Base-by-base conservation (phyloP, 768 basidiomycete species). In the Tricholoma saponaceum region DNA sequence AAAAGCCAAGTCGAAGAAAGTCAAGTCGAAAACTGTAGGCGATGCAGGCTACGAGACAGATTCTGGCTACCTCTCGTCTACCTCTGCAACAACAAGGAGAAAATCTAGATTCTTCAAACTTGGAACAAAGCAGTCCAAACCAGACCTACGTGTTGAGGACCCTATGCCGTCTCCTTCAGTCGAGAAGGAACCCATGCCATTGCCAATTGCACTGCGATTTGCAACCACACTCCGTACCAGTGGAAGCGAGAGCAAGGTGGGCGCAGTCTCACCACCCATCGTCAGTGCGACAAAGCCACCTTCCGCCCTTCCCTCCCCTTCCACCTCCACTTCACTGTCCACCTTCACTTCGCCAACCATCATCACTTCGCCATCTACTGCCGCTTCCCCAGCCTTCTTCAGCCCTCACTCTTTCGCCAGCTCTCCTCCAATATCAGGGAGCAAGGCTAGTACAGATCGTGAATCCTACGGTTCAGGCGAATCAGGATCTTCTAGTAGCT, bases 171-270 rank as follows among this genome's bases (percentile, higher is more conserved):
- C 69, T 13, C 33, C 56, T 10, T 28, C 54, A 6, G 51, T 60
- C 16, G 66, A 66, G 22, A 71, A 63, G 50, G 71, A 71, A 37
- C 62, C 68, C 1, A 64, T 76, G 30, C 64, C 70, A 7, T 71
- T 81, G 20, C 80, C 81, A 22, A 81, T 82, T 55, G 80, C 80
- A 3, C 75, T 71, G 16, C 69, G 70, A 57, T 83, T 81, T 60
- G 80, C 76, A 10, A 79, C 75, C 1, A 73, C 74, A 5, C 54
- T 71, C 22, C 61, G 54, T 37, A 30, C 50, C 12, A 53, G 55
- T 5, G 51, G 46, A 22, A 52, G 44, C 12, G 44, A 52, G 26
- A 64, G 58, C 28, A 55, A 56, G 33, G 25, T 30, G 16, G 47
- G 18, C n/a, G 7, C 16, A 9, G 16, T n/a, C 47, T 18, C 47